Evolutionary conservation across 805 yeast species (phyloP).

Genomic region (Candida alai): DNA sequence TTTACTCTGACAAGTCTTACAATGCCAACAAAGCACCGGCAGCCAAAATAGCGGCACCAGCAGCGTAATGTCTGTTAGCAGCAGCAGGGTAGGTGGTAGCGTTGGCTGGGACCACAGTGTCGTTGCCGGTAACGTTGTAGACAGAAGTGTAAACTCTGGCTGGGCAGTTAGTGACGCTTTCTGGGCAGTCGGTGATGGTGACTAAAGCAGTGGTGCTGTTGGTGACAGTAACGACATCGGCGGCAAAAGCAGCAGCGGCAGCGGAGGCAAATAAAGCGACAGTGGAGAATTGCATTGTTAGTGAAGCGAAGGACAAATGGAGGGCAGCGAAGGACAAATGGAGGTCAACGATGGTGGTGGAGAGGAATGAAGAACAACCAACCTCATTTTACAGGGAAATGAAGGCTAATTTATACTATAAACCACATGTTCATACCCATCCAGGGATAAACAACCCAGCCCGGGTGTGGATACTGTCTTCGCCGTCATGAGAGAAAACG

Average conservation of each 20-base stretch:
- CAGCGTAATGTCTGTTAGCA: conserved; percentile 34
- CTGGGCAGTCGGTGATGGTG: conserved; percentile 52
- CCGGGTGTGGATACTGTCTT: no score
- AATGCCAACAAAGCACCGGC: conserved; percentile 57
- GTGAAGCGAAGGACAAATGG: conserved; percentile 31
- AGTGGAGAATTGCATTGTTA: conserved; percentile 41
- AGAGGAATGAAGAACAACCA: background rate
- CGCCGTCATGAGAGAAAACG: no score
- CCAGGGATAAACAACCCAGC: no score
- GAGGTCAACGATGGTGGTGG: conserved; percentile 12
- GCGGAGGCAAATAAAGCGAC: conserved; percentile 34
- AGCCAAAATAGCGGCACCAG: conserved; percentile 47
- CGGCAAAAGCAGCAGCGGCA: conserved; percentile 26
- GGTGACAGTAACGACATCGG: conserved; percentile 26
- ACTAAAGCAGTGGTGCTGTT: conserved; percentile 23
- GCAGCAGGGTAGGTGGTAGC: conserved; percentile 37
- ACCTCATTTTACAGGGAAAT: no score
- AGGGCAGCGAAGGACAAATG: no score
- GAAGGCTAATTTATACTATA: no score
- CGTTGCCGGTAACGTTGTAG: no score
- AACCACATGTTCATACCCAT: no score
- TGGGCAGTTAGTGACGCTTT: conserved; percentile 38
- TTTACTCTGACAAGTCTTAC: conserved; percentile 41
- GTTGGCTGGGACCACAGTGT: conserved; percentile 24
- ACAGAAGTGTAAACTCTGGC: no score